Percentiles rank a stretch among this genome's conserved stretches.
phyloP scores from a whole-genome alignment of 768 basidiomycete species.

The Imleria badia region DNA sequence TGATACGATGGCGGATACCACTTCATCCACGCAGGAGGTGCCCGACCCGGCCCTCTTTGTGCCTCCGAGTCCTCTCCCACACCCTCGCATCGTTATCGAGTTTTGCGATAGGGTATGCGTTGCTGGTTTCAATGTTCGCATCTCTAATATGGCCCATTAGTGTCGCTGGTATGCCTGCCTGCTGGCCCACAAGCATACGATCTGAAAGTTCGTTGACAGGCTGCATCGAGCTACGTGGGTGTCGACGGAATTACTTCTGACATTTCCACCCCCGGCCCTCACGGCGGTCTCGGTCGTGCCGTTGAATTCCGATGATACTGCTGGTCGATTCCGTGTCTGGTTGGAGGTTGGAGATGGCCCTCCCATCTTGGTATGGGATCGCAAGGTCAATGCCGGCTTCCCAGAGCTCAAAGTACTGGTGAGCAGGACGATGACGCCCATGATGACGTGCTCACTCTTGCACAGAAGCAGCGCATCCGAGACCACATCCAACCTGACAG shows the following conservation, averaged over 20 bases:
- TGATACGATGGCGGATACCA: constrained; percentile 26
- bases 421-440: constrained; percentile 27
- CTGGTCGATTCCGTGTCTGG: constrained; percentile 92
- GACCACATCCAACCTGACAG: constrained; percentile 79
- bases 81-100: constrained; percentile 75
- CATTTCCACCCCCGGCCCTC: constrained; percentile 80
- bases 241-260: constrained; percentile 89
- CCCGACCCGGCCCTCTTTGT: constrained; percentile 55
- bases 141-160: constrained; percentile 35
- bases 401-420: constrained; percentile 87
- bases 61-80: constrained; percentile 46
- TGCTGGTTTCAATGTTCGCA: neutral
- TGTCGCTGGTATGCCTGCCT: constrained; percentile 71
- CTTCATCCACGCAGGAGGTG: constrained; percentile 7
- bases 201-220: constrained; percentile 44
- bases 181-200: neutral
- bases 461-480: constrained; percentile 85
- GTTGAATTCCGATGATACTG: constrained; percentile 75
- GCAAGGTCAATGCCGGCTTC: constrained; percentile 89
- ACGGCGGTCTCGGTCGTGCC: constrained; percentile 71
- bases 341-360: constrained; percentile 41
- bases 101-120: constrained; percentile 84
- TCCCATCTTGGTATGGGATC: constrained; percentile 75
- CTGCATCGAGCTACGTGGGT: constrained; percentile 91
- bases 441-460: constrained; percentile 4